These are phyloP conservation scores for Ogataea saltuana DNA, from an alignment of 805 yeast species.

Conservation along the genomic window DNA sequence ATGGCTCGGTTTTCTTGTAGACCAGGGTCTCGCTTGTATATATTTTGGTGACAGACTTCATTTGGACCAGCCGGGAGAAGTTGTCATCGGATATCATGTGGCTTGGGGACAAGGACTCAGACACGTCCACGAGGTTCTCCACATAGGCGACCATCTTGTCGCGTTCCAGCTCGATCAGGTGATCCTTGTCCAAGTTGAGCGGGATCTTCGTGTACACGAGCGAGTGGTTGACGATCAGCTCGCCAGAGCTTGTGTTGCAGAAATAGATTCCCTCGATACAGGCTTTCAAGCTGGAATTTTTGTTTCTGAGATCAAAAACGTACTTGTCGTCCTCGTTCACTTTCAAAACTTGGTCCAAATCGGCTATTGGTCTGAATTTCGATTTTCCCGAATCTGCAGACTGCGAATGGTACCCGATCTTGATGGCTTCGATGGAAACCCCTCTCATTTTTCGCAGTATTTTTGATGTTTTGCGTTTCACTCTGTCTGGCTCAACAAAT, in stretches of 20 bases:
- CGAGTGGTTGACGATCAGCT: slow-evolving; percentile 24
- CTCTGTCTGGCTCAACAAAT: background rate
- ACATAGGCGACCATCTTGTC: slow-evolving; percentile 33
- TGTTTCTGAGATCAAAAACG: slow-evolving; percentile 21
- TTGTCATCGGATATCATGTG: slow-evolving; percentile 16
- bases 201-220: slow-evolving; percentile 32
- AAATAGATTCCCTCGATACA: slow-evolving; percentile 30
- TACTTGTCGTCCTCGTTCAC: slow-evolving; percentile 30
- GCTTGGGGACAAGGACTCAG: slow-evolving; percentile 18
- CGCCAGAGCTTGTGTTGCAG: slow-evolving; percentile 1
- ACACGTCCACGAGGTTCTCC: slow-evolving; percentile 27
- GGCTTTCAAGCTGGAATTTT: slow-evolving; percentile 18
- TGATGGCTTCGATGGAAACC: slow-evolving; percentile 17
- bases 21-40: slow-evolving; percentile 27
- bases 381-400: background rate
- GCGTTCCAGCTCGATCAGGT: slow-evolving; percentile 26
- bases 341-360: slow-evolving; percentile 24
- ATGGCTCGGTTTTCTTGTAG: slow-evolving; percentile 31
- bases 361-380: slow-evolving; percentile 22
- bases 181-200: slow-evolving; percentile 16
- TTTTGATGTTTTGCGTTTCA: slow-evolving; percentile 5
- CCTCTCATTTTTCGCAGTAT: slow-evolving; percentile 8
- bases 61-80: slow-evolving; percentile 31
- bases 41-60: slow-evolving; percentile 30
- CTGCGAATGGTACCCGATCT: slow-evolving; percentile 21